Conservation (phyloP, 2,329 filamentous ascomycete genomes). For the Bipolaris bicolor region DNA sequence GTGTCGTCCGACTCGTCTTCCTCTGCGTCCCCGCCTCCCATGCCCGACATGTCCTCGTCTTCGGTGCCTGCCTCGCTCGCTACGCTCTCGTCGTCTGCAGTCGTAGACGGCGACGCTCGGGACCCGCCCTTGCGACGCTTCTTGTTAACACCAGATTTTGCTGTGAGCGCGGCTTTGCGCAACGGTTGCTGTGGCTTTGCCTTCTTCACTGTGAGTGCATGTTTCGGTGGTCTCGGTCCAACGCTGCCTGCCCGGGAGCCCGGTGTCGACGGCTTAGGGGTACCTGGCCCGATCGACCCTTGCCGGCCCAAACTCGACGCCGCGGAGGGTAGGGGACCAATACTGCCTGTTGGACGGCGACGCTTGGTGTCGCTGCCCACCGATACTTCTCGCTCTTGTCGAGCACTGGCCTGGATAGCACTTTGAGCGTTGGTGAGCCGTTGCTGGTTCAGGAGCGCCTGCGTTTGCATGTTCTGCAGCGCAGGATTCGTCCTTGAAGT, state of each 20-base stretch:
- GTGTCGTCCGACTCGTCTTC: conserved; percentile 78
- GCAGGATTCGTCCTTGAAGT: conserved; percentile 38
- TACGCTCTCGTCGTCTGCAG: conserved; percentile 60
- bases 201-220: conserved; percentile 59
- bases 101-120: conserved; percentile 51
- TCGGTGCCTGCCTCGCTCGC: conserved; percentile 53
- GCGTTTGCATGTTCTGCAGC: conserved; percentile 46
- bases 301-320: conserved; percentile 64
- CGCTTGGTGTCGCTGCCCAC: conserved; percentile 63
- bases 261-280: conserved; percentile 64
- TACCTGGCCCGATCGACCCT: conserved; percentile 67
- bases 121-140: conserved; percentile 48
- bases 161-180: conserved; percentile 45
- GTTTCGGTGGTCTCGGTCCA: conserved; percentile 58
- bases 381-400: conserved; percentile 60
- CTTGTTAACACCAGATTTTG: conserved; percentile 46
- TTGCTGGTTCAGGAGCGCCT: conserved; percentile 47
- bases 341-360: conserved; percentile 60
- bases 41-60: conserved; percentile 60
- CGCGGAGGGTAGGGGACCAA: conserved; percentile 59
- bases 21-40: conserved; percentile 46
- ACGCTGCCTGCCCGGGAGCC: conserved; percentile 64
- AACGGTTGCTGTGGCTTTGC: conserved; percentile 60
- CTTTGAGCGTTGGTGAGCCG: conserved; percentile 44
- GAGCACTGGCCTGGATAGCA: conserved; percentile 40